A percentile compares a stretch with the other conserved stretches of the same genome.
Evolutionary conservation across 225 moss, liverwort and hornwort species (phyloP).

Genomic region (Neckera pumila): DNA sequence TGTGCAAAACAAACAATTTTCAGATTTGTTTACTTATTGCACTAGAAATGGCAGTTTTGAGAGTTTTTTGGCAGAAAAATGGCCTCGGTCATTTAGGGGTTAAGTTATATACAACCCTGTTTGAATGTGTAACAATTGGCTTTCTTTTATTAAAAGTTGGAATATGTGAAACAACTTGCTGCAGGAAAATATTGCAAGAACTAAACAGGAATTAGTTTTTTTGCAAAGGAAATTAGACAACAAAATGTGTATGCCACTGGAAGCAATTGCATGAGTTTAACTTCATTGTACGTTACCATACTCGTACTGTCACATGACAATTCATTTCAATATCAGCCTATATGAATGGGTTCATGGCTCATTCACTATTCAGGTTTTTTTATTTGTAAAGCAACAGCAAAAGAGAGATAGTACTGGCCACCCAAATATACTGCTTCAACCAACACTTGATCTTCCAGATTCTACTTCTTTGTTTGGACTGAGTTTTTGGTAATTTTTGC

Average conservation of each 20-base stretch:
- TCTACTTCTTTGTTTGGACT: not conserved
- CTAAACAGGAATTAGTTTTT: not conserved
- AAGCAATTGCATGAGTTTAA: not conserved
- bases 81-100: too few relatives aligned
- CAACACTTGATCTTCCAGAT: not conserved
- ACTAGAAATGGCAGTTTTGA: too few relatives aligned
- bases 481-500: not conserved
- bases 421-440: not conserved
- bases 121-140: not conserved
- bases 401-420: not conserved
- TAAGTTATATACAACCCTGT: not conserved
- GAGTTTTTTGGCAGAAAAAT: too few relatives aligned
- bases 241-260: not conserved
- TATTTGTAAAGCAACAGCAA: not conserved
- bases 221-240: fast-evolving
- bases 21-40: too few relatives aligned
- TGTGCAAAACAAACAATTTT: too few relatives aligned
- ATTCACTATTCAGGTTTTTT: not conserved
- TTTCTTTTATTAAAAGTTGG: not conserved
- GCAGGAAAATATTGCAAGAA: not conserved
- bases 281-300: not conserved
- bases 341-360: not conserved
- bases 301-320: not conserved
- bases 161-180: not conserved
- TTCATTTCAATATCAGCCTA: not conserved